These are phyloP conservation scores for Phytopythium chamaehyphon DNA, from an alignment of 352 stramenopile genomes.

Conservation along the genomic window DNA sequence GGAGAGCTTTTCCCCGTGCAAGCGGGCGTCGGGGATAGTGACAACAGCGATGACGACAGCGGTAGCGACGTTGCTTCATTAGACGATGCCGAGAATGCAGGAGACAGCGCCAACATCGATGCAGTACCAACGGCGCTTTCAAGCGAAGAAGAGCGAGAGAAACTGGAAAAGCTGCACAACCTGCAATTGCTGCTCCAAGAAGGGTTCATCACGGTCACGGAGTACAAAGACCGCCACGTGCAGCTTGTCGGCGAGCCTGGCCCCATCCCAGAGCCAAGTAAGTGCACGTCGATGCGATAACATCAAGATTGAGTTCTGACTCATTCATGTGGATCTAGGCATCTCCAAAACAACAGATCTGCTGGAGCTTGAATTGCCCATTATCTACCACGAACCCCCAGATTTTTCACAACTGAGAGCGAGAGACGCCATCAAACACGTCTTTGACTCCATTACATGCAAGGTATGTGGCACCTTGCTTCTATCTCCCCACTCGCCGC, in stretches of 20 bases:
- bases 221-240: conserved; percentile 65
- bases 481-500: no score
- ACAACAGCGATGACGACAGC: background rate
- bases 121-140: conserved; percentile 13
- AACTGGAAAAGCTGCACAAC: conserved; percentile 47
- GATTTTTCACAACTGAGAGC: conserved; percentile 58
- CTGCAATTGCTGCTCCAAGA: conserved; percentile 72
- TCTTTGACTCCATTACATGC: conserved; percentile 67
- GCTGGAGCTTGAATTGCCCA: conserved; percentile 40
- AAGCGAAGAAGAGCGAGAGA: conserved; percentile 1
- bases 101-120: conserved; percentile 14
- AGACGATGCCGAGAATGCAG: conserved; percentile 4
- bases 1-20: conserved; percentile 18
- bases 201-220: conserved; percentile 78
- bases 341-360: conserved; percentile 61
- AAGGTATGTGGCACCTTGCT: conserved; percentile 39
- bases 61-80: background rate
- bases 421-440: conserved; percentile 73
- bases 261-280: conserved; percentile 46
- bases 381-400: conserved; percentile 58
- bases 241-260: conserved; percentile 64
- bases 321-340: conserved; percentile 19
- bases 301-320: background rate
- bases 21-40: conserved; percentile 6
- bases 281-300: conserved; percentile 3